Conservation (phyloP, 768 basidiomycete species). For the Trametes cinnabarina region DNA sequence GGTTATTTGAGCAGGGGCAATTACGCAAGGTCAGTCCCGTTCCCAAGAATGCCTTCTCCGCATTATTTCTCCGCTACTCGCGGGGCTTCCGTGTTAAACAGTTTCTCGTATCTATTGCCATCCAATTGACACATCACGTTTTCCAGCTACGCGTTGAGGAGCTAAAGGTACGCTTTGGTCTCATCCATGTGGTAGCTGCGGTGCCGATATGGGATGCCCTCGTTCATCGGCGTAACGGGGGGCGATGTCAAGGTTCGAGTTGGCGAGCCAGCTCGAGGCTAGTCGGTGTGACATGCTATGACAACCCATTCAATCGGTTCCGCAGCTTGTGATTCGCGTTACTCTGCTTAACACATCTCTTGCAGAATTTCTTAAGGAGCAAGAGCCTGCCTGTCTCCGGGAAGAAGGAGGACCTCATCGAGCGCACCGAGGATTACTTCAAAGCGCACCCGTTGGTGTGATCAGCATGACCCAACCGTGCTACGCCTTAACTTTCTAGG, state of each 20-base stretch:
- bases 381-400: conserved; percentile 63
- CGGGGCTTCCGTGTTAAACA: neutral
- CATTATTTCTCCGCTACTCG: neutral
- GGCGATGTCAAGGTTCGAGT: conserved; percentile 1
- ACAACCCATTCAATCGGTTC: conserved; percentile 8
- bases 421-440: conserved; percentile 65
- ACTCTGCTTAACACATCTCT: conserved; percentile 10
- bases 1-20: conserved; percentile 55
- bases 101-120: neutral
- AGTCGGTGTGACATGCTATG: neutral
- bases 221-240: neutral
- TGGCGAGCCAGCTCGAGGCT: conserved; percentile 5
- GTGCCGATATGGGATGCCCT: conserved; percentile 5
- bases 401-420: conserved; percentile 70
- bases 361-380: conserved; percentile 69
- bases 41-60: conserved; percentile 1
- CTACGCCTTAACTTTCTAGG: neutral
- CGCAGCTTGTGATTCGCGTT: neutral
- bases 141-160: conserved; percentile 72
- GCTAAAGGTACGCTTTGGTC: conserved; percentile 56
- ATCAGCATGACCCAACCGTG: conserved; percentile 8
- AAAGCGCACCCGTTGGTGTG: conserved; percentile 30
- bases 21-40: conserved; percentile 59
- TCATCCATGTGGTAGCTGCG: conserved; percentile 11
- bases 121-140: conserved; percentile 19